phyloP scores from a whole-genome alignment of 2,329 filamentous ascomycete genomes.

The Calonectria henricotiae region DNA sequence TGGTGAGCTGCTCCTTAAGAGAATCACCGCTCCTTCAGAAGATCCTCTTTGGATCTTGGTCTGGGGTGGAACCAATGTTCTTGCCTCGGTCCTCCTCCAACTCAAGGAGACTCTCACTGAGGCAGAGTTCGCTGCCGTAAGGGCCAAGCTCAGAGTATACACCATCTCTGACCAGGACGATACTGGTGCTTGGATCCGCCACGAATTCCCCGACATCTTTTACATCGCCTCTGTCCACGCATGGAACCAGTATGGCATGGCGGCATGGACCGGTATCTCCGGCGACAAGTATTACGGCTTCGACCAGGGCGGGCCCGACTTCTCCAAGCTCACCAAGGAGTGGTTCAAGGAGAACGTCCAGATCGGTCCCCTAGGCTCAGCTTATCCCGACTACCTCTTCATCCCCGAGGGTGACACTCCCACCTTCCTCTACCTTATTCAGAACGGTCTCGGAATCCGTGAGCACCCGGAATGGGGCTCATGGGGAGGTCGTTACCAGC shows the following conservation, averaged over 20 bases:
- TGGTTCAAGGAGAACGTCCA: constrained; percentile 72
- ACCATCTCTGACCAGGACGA: constrained; percentile 75
- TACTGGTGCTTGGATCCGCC: constrained; percentile 70
- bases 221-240: constrained; percentile 72
- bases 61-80: constrained; percentile 70
- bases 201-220: constrained; percentile 69
- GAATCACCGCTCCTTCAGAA: constrained; percentile 44
- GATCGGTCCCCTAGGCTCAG: constrained; percentile 62
- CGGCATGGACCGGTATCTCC: constrained; percentile 72
- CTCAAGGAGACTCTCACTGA: constrained; percentile 51
- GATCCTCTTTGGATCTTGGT: constrained; percentile 68
- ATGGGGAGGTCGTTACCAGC: constrained; percentile 67
- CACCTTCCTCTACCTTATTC: constrained; percentile 63
- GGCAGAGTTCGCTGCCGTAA: constrained; percentile 57
- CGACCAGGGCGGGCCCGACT: constrained; percentile 59
- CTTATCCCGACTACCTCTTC: constrained; percentile 66
- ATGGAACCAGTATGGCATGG: constrained; percentile 70
- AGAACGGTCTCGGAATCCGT: constrained; percentile 58
- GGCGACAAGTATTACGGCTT: constrained; percentile 57
- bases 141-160: constrained; percentile 66
- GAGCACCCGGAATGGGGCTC: constrained; percentile 66
- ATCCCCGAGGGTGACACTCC: constrained; percentile 71
- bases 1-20: constrained; percentile 61
- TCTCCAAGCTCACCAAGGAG: constrained; percentile 63
- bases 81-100: constrained; percentile 66